Percentiles rank a stretch among this genome's conserved stretches.
These are phyloP conservation scores for Phytophthora podocarpi DNA, from an alignment of 352 stramenopile species.

Conservation along the genomic window DNA sequence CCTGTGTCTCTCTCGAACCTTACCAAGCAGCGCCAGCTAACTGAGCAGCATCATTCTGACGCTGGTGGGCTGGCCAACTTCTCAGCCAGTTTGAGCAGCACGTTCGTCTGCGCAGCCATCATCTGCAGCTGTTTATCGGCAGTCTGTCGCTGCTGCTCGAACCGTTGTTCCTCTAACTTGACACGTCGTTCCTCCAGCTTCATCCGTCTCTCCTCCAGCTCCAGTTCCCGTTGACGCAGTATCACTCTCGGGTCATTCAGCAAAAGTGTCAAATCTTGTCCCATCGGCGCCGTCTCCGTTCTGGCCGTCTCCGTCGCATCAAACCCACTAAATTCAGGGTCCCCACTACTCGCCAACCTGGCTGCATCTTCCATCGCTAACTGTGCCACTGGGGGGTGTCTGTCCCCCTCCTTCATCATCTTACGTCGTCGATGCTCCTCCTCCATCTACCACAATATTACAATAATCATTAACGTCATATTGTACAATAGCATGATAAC, in stretches of 20 bases:
- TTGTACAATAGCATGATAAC: slow-evolving; percentile 16
- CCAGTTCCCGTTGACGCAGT: slow-evolving; percentile 27
- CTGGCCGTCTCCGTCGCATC: neutral
- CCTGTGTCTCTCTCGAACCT: no score
- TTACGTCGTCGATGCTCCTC: slow-evolving; percentile 26
- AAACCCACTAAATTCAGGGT: neutral
- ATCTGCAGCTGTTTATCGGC: slow-evolving; percentile 35
- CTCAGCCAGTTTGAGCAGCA: slow-evolving; percentile 31
- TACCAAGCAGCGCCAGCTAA: no score
- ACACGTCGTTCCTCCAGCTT: slow-evolving; percentile 27
- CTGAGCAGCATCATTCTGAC: neutral
- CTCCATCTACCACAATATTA: slow-evolving; percentile 25
- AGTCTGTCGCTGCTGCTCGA: slow-evolving; percentile 29
- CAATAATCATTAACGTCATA: slow-evolving; percentile 6
- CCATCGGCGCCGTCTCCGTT: neutral
- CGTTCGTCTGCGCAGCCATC: slow-evolving; percentile 32
- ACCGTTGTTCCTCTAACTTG: slow-evolving; percentile 32
- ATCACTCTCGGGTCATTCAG: slow-evolving; percentile 28
- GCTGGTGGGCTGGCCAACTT: slow-evolving; percentile 12
- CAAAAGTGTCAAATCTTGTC: slow-evolving; percentile 15
- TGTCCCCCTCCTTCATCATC: slow-evolving; percentile 6
- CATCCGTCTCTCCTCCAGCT: slow-evolving; percentile 27
- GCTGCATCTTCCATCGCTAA: slow-evolving; percentile 23
- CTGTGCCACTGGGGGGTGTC: slow-evolving; percentile 4
- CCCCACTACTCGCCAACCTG: slow-evolving; percentile 6